Percentiles rank a stretch among this genome's conserved stretches.
Evolutionary conservation across 139 green algal genomes (phyloP).

Genomic region (Picochlorum sp.): DNA sequence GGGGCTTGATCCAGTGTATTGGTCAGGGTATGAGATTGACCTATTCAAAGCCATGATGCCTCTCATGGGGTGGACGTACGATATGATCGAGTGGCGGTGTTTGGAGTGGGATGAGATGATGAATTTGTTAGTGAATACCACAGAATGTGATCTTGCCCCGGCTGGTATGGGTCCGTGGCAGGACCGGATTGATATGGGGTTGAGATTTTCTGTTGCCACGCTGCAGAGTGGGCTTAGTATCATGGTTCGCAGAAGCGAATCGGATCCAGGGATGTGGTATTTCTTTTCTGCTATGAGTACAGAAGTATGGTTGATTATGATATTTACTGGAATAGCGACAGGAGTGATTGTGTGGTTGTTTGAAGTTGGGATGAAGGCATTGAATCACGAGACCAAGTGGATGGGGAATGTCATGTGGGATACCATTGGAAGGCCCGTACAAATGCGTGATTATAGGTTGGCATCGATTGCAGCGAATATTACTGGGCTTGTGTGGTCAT

Average conservation of each 20-base stretch:
- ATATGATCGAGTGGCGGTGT: constrained; percentile 6
- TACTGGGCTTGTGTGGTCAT: not conserved
- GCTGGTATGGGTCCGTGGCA: not conserved
- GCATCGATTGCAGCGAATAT: constrained; percentile 5
- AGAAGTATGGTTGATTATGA: not conserved
- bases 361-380: not conserved
- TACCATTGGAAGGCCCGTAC: not conserved
- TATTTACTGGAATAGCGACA: constrained; percentile 2
- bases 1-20: not conserved
- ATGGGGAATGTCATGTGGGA: constrained; percentile 5
- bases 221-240: not conserved
- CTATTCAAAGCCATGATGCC: constrained; percentile 9
- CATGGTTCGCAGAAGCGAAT: not conserved
- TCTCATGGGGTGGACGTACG: constrained; percentile 5
- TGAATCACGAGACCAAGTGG: not conserved
- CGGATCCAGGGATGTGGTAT: not conserved
- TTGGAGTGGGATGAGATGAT: constrained; percentile 16
- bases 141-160: not conserved
- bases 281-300: constrained; percentile 7
- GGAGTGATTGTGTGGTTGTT: constrained; percentile 7
- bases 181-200: not conserved
- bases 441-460: not conserved
- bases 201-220: not conserved
- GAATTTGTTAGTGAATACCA: not conserved
- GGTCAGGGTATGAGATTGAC: constrained; percentile 11